Evolutionary conservation across 2,329 filamentous ascomycete genomes (phyloP), one percentile per base, ranked within the genome.

Genomic region (Fusarium aywerte): DNA sequence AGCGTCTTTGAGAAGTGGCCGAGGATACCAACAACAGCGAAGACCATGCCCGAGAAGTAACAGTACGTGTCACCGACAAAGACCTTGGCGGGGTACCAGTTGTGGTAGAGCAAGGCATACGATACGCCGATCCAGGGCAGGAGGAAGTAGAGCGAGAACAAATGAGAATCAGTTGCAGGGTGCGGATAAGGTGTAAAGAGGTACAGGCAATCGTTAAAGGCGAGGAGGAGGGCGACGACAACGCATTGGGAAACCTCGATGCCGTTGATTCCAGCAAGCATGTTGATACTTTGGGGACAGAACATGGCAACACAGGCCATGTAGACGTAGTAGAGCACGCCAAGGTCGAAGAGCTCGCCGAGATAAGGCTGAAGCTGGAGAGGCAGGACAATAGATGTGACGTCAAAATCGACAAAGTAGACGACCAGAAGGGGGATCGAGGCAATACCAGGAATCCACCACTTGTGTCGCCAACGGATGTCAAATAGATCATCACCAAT

Each of bases 41-140:
- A 99, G 36, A 98, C 92, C 93, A 99, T 99, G 70, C 96, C 96
- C 1, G 96, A 96, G 79, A 99, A 97, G 81, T 99, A 99, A 85
- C 96, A 99, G 85, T 98, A 99, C 5, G 96, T 99, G 79, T 99
- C 96, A 56, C 96, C 96, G 11, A 98, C 95, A 75, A 99, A 99
- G 11, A 98, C 96, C 73, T 89, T 90, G 23, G 95, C 93, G 0
- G 96, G 96, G 76, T 93, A 99, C 92, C 93, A 96, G 80, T 99
- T 99, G 82, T 99, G 94, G 76, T 81, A 88, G 75, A 96, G 87
- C 16, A 99, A 85, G 10, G 96, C 96, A 49, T 91, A 80, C 9
- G 93, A 97, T 53, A 97, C 96, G 48, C 93, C 96, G 62, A 98
- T 86, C 83, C 98, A 98, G 16, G 96, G 96, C 16, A 98, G 85